Conservation (phyloP, 2,329 filamentous ascomycete species). For the Neospermospora avenae region DNA sequence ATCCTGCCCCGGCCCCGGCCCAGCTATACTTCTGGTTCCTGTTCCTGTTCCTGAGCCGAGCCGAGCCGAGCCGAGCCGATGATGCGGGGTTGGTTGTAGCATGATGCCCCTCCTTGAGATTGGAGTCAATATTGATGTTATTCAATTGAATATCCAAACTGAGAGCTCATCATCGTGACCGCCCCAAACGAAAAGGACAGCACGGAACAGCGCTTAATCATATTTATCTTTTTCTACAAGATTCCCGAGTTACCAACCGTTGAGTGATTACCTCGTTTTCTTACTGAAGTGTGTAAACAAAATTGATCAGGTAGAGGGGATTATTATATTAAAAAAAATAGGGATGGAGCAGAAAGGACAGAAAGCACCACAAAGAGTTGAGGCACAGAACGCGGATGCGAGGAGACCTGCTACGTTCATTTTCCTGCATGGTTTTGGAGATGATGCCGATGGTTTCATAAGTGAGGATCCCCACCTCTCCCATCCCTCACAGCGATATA, state of each 20-base stretch:
- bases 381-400: conserved; percentile 49
- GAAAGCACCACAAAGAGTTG: conserved; percentile 15
- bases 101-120: not conserved
- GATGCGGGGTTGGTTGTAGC: not conserved
- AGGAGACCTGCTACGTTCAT: conserved; percentile 93
- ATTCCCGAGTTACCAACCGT: too few species aligned
- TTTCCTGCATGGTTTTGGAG: conserved; percentile 84
- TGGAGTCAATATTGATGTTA: not conserved
- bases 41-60: not conserved
- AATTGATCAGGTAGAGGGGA: not conserved
- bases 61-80: not conserved
- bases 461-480: conserved; percentile 30
- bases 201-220: too few species aligned
- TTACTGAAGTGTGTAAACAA: too few species aligned
- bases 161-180: too few species aligned
- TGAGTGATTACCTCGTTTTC: too few species aligned
- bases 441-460: conserved; percentile 73
- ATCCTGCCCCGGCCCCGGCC: not conserved
- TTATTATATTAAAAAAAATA: not conserved
- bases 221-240: too few species aligned
- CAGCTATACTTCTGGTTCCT: not conserved
- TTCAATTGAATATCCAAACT: not conserved
- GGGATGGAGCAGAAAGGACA: conserved; percentile 1
- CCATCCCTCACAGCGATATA: not conserved
- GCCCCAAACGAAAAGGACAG: too few species aligned